Base-by-base conservation (phyloP, 768 basidiomycete species). In the Suillus clintonianus region DNA sequence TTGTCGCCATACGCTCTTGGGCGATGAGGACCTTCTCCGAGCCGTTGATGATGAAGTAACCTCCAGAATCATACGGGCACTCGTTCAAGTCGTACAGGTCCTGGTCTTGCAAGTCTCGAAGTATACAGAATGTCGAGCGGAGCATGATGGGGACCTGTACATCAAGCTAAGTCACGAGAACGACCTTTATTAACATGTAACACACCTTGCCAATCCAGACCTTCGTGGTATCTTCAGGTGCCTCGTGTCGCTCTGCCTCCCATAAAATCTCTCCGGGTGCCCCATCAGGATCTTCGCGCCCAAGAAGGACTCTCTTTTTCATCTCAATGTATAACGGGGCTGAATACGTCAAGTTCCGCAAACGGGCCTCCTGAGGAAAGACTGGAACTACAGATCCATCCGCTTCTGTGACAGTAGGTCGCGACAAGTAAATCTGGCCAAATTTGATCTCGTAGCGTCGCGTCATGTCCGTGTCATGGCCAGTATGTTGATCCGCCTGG, bases 11-110 rank as follows among this genome's bases (percentile, higher is more conserved):
- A 59, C 97, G 89, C 76, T 99, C 97, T 77, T 99, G 97, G 2
- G 97, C 97, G 76, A 99, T 99, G 65, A 99, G 83, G n/a, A 99
- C 97, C 77, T 99, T 99, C 76, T 99, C 97, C 3, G 97, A 99
- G 14, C 97, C 97, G 69, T 98, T 99, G 80, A 99, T 98, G 73
- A 99, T 94, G 76, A 99, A 99, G 76, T 99, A 99, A 56, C 97
- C 97, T 76, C 97, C 97, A 43, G 95, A 95, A 77, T 99, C 97
- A 72, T 96, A 97, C 6, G 97, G 97, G 74, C 97, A 99, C 79
- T 99, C 97, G 72, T 97, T 98, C 68, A 99, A 80, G 70, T 95
- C 92, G 75, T 89, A 94, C 55, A 96, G 80, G 67, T 94, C 91
- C 66, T 86, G 84, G 56, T 96, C 93, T 68, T 84, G 83, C 39